Conservation (phyloP, 805 yeast genomes). For the Candida arabinofermentans region DNA sequence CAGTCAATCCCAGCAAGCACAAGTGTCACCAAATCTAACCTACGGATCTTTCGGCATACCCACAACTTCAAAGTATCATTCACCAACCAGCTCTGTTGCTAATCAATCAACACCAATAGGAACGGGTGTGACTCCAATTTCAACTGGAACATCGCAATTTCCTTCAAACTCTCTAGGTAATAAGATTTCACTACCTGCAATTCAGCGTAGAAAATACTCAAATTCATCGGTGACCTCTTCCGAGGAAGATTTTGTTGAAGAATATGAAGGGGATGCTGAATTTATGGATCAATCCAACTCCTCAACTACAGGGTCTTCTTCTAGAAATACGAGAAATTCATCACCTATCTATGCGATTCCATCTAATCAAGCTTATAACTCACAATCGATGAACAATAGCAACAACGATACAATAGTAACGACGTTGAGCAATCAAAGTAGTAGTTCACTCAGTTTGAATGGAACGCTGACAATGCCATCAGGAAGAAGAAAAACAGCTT, state of each 20-base stretch:
- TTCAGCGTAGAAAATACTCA: conserved; percentile 17
- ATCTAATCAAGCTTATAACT: neutral
- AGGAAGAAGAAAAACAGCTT: conserved; percentile 1
- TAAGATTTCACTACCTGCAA: conserved; percentile 13
- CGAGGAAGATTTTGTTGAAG: neutral
- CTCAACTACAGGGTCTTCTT: conserved; percentile 15
- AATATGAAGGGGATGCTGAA: conserved; percentile 1
- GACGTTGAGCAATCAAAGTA: neutral
- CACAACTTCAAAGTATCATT: neutral
- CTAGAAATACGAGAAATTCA: conserved; percentile 13
- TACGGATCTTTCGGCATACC: neutral
- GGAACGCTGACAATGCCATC: neutral
- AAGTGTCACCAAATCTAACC: conserved; percentile 7
- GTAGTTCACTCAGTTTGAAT: neutral
- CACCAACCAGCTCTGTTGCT: neutral
- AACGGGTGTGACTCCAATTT: neutral
- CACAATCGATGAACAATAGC: neutral
- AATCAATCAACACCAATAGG: neutral
- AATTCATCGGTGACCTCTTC: conserved; percentile 13
- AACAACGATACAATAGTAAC: neutral
- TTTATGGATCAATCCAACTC: conserved; percentile 12
- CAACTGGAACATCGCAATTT: neutral
- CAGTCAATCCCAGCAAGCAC: conserved; percentile 18
- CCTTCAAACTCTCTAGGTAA: neutral
- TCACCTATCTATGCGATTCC: conserved; percentile 14